A percentile compares a stretch with the other conserved stretches of the same genome.
phyloP scores from a whole-genome alignment of 2,329 filamentous ascomycete genomes.

The Tolypocladium ovalisporum region DNA sequence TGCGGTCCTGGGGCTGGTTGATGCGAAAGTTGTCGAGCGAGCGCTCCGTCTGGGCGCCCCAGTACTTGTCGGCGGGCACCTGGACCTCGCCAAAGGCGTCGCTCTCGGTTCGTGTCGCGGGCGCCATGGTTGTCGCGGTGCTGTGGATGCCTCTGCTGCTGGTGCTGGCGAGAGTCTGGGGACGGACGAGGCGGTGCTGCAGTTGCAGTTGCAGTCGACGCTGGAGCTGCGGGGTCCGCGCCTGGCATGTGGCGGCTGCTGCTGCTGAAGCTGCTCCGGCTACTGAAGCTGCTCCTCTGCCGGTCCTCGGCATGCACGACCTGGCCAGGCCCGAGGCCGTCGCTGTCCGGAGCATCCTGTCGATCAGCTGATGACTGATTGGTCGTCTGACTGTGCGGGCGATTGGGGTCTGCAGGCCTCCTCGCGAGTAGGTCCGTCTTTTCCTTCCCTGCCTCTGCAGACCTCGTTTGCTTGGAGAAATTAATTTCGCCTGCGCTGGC shows the following conservation, averaged over 20 bases:
- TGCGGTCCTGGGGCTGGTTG: conserved; percentile 98
- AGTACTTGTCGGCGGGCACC: conserved; percentile 89
- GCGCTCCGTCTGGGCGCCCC: conserved; percentile 94
- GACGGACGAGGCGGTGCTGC: not conserved
- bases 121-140: conserved; percentile 15
- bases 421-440: too few species aligned
- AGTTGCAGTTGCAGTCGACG: not conserved
- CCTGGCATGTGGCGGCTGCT: not conserved
- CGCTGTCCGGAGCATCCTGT: not conserved
- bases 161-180: too few species aligned
- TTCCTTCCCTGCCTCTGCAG: not conserved
- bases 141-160: conserved; percentile 7
- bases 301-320: not conserved
- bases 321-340: not conserved
- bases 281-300: not conserved
- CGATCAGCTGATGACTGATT: not conserved
- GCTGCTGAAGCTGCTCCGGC: not conserved
- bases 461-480: not conserved
- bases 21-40: conserved; percentile 97
- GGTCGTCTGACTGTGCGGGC: not conserved
- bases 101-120: conserved; percentile 69
- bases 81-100: conserved; percentile 97
- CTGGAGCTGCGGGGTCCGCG: not conserved
- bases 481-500: not conserved
- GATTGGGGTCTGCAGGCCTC: not conserved